Evolutionary conservation across 2,329 filamentous ascomycete genomes (phyloP).

Genomic region (Plectosphaerella sp.): DNA sequence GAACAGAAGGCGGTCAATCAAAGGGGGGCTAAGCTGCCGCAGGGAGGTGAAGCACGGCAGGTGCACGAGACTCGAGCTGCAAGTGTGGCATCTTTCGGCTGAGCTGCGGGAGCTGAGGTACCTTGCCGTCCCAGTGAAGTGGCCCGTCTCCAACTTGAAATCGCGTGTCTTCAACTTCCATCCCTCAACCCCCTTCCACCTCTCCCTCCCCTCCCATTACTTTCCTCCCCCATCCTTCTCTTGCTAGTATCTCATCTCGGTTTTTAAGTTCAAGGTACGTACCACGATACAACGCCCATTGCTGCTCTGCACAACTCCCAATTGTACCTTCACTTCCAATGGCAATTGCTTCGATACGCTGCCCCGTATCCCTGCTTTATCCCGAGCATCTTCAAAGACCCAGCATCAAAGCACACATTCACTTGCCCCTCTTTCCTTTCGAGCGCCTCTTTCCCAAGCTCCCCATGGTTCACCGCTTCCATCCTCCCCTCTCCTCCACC

Average conservation of each 20-base stretch:
- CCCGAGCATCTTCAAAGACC: too few relatives aligned
- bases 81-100: neutral
- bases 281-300: slow-evolving; percentile 1
- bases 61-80: neutral
- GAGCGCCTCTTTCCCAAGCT: neutral
- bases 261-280: neutral
- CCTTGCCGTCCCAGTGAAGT: too few relatives aligned
- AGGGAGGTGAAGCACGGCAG: neutral
- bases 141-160: neutral
- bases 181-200: slow-evolving; percentile 4
- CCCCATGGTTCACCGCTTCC: neutral
- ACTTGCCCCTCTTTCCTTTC: neutral
- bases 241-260: neutral
- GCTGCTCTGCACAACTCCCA: neutral
- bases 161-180: slow-evolving; percentile 1
- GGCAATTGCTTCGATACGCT: neutral
- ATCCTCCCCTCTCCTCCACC: neutral
- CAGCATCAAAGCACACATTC: neutral
- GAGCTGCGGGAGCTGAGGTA: neutral
- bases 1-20: neutral
- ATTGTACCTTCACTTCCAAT: neutral
- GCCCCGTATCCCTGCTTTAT: too few relatives aligned
- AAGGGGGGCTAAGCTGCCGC: too few relatives aligned
- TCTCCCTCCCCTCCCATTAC: slow-evolving; percentile 19
- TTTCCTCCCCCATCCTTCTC: neutral